Base-by-base conservation (phyloP, 257 asterid genomes). In the Parsonsia alboflavescens region DNA sequence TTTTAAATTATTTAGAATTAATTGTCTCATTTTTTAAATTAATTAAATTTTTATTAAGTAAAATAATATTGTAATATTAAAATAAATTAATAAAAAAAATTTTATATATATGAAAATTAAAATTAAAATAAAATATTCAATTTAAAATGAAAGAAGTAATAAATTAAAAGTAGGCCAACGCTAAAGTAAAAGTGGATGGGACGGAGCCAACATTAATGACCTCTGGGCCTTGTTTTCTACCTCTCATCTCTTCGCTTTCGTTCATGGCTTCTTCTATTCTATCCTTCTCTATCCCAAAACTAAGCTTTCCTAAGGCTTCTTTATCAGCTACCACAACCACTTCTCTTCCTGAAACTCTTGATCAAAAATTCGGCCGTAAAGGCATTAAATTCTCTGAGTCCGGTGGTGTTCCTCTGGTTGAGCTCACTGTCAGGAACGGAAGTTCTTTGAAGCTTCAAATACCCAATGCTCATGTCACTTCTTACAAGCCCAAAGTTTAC, bases 401-500 rank as follows among this genome's bases (percentile, higher is more conserved):
- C 3, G 75, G 70, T 16, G 86, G 73, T 2, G 56, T 79, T 65
- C 88, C 89, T 10, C 61, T 70, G 0, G 91, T 92, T 19, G 97
- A 89, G 81, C 87, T 92, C 12, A 86, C 90, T 0, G 96, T 90
- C 0, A 79, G 96, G 68, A 92, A 92, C 68, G 97, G 97, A 17
- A 92, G 97, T 78, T 92, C 97, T 0, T 45, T 90, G 12, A 92
- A 87, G 81, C 84, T 90, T 39, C 83, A 84, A 4, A 85, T 92
- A 71, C 84, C 96, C 10, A 85, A 70, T 81, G 96, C 82, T 1
- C 97, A 87, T 50, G 77, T 92, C 44, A 85, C 88, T 75, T 90
- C 96, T 45, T 91, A 91, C 84, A 84, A 56, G 85, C 96, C 96
- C 2, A 91, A 89, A 76, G 97, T 91, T 33, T 87, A 87, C 80